Base-by-base conservation (phyloP, 768 basidiomycete species). In the Leucocoprinus leucothites region DNA sequence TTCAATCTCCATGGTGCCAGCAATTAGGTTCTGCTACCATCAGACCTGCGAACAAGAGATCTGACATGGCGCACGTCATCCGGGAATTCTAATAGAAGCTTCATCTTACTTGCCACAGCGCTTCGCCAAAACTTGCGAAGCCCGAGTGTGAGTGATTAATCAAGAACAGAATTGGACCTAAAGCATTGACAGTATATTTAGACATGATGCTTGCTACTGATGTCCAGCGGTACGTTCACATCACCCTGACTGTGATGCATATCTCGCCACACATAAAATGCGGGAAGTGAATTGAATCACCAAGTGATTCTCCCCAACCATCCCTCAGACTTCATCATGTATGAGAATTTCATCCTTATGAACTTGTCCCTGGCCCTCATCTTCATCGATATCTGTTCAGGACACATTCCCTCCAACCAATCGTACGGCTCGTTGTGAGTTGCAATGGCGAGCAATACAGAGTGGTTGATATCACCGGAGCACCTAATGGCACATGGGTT, bases 371-470 rank as follows among this genome's bases (percentile, higher is more conserved):
- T 31, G 9, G 22, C 19, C 6, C 28, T 25, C 26, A 28, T 9
- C 8, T 42, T 22, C 13, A n/a, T 9, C 35, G 21, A 45, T 31
- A 24, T 16, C 8, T 9, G 36, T 8, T n/a, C 48, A 67, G 64
- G 66, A 57, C 65, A 25, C 59, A 60, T 9, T 48, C 56, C 24
- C 66, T 67, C 34, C 65, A 75, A 42, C 56, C 73, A 2, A 65
- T 70, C 41, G 73, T 76, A 18, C 76, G 75, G 51, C 69, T 81
- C 26, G 73, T 81, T 49, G 77, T 74, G 49, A 78, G 73, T 56
- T 74, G 71, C n/a, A 78, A 80, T 53, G 75, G 72, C 21, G 76
- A 80, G 65, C 74, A 78, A 55, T 81, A 81, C 60, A 64, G 71
- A 42, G 74, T 78, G 51, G 74, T 81, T 21, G 78, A 81, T 50